Evolutionary conservation across 257 asterid species (phyloP).

Genomic region (Primulina tabacum): DNA sequence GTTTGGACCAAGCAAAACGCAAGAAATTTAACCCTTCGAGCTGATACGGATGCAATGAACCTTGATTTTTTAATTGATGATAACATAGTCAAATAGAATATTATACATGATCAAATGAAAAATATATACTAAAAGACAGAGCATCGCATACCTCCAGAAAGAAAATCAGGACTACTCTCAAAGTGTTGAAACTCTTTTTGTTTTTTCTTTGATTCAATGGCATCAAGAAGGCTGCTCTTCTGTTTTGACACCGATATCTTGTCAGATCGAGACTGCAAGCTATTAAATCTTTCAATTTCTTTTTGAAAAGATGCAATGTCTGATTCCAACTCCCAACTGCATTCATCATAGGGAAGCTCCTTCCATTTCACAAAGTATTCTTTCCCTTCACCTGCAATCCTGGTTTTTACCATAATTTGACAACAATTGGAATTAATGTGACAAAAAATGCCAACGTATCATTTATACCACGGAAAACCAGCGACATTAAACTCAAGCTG

Average conservation of each 20-base stretch:
- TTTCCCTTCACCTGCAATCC: constrained; percentile 66
- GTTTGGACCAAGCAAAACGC: constrained; percentile 96
- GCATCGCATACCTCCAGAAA: constrained; percentile 65
- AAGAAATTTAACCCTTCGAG: constrained; percentile 98
- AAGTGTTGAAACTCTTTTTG: constrained; percentile 84
- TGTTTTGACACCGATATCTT: constrained; percentile 54
- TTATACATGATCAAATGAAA: constrained; percentile 11
- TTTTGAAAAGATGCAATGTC: constrained; percentile 70
- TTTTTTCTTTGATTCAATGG: constrained; percentile 58
- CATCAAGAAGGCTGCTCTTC: constrained; percentile 52
- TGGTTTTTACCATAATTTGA: constrained; percentile 30
- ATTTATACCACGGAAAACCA: constrained; percentile 1
- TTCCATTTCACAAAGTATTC: constrained; percentile 98
- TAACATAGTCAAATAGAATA: constrained; percentile 24
- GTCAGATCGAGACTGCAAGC: constrained; percentile 50
- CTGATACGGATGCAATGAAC: constrained; percentile 97
- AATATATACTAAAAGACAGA: constrained; percentile 17
- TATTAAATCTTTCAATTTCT: constrained; percentile 72
- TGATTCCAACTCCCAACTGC: constrained; percentile 88
- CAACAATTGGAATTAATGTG: constrained; percentile 19
- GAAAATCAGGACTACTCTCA: constrained; percentile 87
- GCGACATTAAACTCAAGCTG: not conserved
- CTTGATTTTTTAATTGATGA: constrained; percentile 37
- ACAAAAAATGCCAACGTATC: not conserved
- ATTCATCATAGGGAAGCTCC: constrained; percentile 94